Evolutionary conservation across 202 grass and related monocot genomes (phyloP), one percentile per base, ranked within the genome.

Genomic region (Tripidium arundinaceum): DNA sequence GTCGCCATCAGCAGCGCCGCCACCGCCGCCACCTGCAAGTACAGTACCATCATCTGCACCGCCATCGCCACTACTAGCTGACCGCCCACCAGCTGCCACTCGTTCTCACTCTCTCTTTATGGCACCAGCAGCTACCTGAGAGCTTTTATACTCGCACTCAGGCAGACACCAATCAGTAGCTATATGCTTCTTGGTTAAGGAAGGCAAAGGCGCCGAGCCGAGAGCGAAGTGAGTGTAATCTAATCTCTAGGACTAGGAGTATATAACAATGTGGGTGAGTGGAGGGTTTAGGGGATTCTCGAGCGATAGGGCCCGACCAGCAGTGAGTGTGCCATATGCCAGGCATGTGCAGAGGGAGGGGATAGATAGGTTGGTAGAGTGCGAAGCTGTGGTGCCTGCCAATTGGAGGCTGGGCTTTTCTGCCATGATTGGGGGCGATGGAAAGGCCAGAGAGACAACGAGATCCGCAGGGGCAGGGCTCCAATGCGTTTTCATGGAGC

Each of bases 171-270:
- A 18, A 78, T 43, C 33, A 55, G 11, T 54, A 37, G 62, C 61
- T 37, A 12, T 89, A 89, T 79, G 55, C 83, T 89, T 89, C 83
- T 75, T 62, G 68, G 79, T 63, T 89, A 89, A 89, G 87, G 50
- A 89, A 86, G 83, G 68, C 14, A 36, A 36, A 55, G 18, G 28
- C 45, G 1, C 19, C 14, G 61, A 50, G 62, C 18, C 43, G 66
- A 37, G 71, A 77, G 58, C 28, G 70, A 74, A 29, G 60, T 9
- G 79, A 42, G 67, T 45, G 37, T 68, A 79, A 68, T 69, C 13
- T 79, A 40, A 9, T 26, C 27, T 37, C 55, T 81, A 58, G 9
- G 3, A 4, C n/a, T 38, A 38, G n/a, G n/a, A 4, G 52, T 55
- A 68, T 45, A 63, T 69, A 83, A 42, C 45, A 78, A 40, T 13